These are phyloP conservation scores for Castanea sativa DNA, from an alignment of 306 rosid genomes.

Conservation along the genomic window DNA sequence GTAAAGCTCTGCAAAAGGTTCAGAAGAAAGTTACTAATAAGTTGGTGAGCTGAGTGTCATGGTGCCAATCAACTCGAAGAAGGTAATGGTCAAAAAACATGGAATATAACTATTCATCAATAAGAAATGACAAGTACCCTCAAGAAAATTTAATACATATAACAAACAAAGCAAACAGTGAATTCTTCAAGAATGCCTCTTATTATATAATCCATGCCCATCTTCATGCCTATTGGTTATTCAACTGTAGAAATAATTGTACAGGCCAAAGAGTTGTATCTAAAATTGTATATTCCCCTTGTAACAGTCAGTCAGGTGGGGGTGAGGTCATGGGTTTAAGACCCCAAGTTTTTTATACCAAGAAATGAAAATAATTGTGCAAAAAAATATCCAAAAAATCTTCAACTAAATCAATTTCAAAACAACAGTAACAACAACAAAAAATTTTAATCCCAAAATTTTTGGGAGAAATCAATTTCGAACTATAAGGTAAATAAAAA, in stretches of 20 bases:
- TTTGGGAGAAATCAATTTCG: not conserved
- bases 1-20: slow-evolving; percentile 67
- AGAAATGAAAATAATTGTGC: not conserved
- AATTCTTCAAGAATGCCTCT: not conserved
- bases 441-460: too few species aligned
- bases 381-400: not conserved
- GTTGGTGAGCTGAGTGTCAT: not conserved
- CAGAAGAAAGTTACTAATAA: not conserved
- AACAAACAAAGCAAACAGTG: not conserved
- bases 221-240: too few species aligned
- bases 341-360: too few species aligned
- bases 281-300: too few species aligned
- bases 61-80: not conserved
- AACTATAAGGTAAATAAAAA: not conserved
- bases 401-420: too few species aligned
- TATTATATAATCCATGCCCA: not conserved
- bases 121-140: not conserved
- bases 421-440: too few species aligned
- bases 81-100: not conserved
- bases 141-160: not conserved
- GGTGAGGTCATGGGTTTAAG: too few species aligned
- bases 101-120: not conserved
- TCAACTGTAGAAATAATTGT: too few species aligned
- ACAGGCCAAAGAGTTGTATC: too few species aligned
- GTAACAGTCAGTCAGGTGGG: too few species aligned